phyloP scores from a whole-genome alignment of 2,329 filamentous ascomycete genomes.

The Epichloe typhina region DNA sequence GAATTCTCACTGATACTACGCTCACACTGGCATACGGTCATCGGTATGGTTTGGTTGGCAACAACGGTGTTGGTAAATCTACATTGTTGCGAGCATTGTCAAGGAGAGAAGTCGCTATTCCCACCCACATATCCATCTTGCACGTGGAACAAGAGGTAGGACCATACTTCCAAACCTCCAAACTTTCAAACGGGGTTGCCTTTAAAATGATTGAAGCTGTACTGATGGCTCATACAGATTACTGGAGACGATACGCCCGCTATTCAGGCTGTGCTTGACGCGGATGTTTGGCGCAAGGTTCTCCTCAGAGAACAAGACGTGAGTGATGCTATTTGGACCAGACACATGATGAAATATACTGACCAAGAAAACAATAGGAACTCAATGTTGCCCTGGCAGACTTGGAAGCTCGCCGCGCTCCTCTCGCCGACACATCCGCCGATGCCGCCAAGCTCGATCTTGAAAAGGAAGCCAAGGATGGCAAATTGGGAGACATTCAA shows the following conservation, averaged over 20 bases:
- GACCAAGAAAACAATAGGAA: slow-evolving; percentile 34
- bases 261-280: slow-evolving; percentile 87
- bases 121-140: slow-evolving; percentile 94
- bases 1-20: slow-evolving; percentile 83
- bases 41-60: slow-evolving; percentile 92
- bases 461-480: slow-evolving; percentile 81
- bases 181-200: not conserved
- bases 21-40: slow-evolving; percentile 84
- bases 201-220: not conserved
- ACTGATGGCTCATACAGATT: slow-evolving; percentile 41
- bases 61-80: slow-evolving; percentile 98
- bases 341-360: not conserved
- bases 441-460: slow-evolving; percentile 77
- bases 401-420: slow-evolving; percentile 64
- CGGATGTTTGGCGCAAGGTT: slow-evolving; percentile 97
- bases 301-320: slow-evolving; percentile 78
- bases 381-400: slow-evolving; percentile 62
- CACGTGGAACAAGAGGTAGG: slow-evolving; percentile 93
- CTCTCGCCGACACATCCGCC: slow-evolving; percentile 79
- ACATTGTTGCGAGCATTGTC: slow-evolving; percentile 88
- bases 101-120: slow-evolving; percentile 85
- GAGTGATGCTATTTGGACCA: slow-evolving; percentile 19
- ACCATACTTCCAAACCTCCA: not conserved
- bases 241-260: slow-evolving; percentile 91
- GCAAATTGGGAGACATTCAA: slow-evolving; percentile 83